A percentile compares a stretch with the other conserved stretches of the same genome.
These are phyloP conservation scores for Sporothrix sp. DNA, from an alignment of 2,329 filamentous ascomycete species.

Conservation along the genomic window DNA sequence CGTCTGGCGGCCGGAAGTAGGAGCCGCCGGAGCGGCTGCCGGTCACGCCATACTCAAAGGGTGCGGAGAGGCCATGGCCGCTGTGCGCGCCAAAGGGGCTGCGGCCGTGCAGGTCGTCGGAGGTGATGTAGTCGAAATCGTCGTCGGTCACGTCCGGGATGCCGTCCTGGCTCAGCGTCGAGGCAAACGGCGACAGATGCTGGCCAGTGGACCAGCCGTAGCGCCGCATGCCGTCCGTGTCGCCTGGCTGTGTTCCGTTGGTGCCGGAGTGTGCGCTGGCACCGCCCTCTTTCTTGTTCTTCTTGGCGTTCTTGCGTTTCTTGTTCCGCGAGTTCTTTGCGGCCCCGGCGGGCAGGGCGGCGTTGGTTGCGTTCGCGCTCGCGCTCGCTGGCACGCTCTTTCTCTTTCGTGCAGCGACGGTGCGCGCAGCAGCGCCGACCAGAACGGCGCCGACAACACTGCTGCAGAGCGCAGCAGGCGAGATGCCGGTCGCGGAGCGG, in stretches of 20 bases:
- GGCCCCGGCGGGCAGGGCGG: not conserved
- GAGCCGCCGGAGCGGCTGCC: slow-evolving; percentile 18
- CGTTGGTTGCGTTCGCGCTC: not conserved
- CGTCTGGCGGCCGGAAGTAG: slow-evolving; percentile 13
- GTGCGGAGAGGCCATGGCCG: too few species aligned
- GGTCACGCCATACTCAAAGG: slow-evolving; percentile 16
- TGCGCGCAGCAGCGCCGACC: slow-evolving; percentile 36
- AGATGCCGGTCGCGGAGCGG: slow-evolving; percentile 39
- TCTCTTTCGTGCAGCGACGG: slow-evolving; percentile 17
- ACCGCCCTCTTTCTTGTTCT: slow-evolving; percentile 4
- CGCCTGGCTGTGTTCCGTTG: too few species aligned
- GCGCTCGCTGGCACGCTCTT: slow-evolving; percentile 15
- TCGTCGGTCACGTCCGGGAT: slow-evolving; percentile 56
- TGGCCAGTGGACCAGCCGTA: slow-evolving; percentile 37
- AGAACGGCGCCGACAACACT: slow-evolving; percentile 39
- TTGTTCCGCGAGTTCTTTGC: slow-evolving; percentile 15
- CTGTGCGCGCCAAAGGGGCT: too few species aligned
- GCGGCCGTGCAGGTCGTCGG: slow-evolving; percentile 53
- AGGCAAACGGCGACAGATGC: slow-evolving; percentile 42
- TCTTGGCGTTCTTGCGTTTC: slow-evolving; percentile 18
- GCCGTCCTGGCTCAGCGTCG: slow-evolving; percentile 33
- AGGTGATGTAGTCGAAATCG: slow-evolving; percentile 77
- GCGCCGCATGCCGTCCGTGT: slow-evolving; percentile 36
- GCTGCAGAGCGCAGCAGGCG: slow-evolving; percentile 40
- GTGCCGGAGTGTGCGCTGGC: too few species aligned